A percentile compares a stretch with the other conserved stretches of the same genome.
Evolutionary conservation across 768 basidiomycete species (phyloP).

Genomic region (Termitomyces sp.): DNA sequence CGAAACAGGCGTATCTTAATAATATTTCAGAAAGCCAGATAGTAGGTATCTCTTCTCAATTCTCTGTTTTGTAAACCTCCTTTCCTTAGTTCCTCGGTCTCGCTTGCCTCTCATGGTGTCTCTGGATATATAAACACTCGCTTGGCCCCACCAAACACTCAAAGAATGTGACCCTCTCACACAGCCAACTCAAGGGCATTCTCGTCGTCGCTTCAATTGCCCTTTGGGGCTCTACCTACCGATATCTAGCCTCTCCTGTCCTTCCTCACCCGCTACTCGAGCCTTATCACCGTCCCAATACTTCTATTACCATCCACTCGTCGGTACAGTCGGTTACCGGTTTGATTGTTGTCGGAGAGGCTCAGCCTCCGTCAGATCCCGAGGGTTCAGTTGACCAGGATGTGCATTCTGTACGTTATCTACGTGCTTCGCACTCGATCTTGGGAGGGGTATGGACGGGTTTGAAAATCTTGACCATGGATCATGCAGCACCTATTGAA

Average conservation of each 20-base stretch:
- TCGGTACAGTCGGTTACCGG: slow-evolving; percentile 74
- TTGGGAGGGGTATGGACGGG: slow-evolving; percentile 81
- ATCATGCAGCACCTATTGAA: slow-evolving; percentile 34
- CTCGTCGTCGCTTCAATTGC: slow-evolving; percentile 27
- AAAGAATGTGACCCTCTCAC: slow-evolving; percentile 14
- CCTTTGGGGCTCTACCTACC: slow-evolving; percentile 32
- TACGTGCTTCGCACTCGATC: slow-evolving; percentile 63
- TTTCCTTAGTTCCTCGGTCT: slow-evolving; percentile 25
- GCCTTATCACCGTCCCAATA: slow-evolving; percentile 48
- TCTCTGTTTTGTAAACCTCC: background rate
- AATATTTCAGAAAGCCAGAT: slow-evolving; percentile 36
- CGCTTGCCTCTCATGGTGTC: slow-evolving; percentile 26
- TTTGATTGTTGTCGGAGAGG: slow-evolving; percentile 78
- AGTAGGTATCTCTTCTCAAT: slow-evolving; percentile 21
- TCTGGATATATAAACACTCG: slow-evolving; percentile 23
- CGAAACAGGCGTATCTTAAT: slow-evolving; percentile 19
- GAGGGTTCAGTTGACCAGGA: slow-evolving; percentile 25
- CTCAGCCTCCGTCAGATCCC: slow-evolving; percentile 35
- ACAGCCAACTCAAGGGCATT: slow-evolving; percentile 20
- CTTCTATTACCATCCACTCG: slow-evolving; percentile 63
- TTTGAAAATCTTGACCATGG: slow-evolving; percentile 37
- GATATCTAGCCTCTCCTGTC: slow-evolving; percentile 47
- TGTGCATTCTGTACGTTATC: slow-evolving; percentile 53
- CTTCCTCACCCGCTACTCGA: slow-evolving; percentile 49
- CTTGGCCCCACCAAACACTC: slow-evolving; percentile 13